phyloP scores from a whole-genome alignment of 306 rosid species.

The Nissolia schottii region DNA sequence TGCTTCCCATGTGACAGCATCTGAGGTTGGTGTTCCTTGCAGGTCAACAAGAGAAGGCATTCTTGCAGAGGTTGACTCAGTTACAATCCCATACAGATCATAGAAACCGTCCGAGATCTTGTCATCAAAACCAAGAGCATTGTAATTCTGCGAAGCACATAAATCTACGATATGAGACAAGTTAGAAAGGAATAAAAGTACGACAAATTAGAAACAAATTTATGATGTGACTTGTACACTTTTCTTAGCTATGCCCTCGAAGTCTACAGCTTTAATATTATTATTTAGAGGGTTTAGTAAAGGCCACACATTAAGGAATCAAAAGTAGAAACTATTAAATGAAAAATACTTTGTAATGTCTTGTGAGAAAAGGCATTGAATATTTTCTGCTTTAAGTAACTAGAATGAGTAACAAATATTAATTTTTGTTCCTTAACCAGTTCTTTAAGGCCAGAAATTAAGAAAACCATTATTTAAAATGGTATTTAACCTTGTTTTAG shows the following conservation, averaged over 20 bases:
- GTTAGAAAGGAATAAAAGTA: conserved; percentile 60
- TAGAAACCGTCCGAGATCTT: conserved; percentile 96
- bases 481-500: neutral
- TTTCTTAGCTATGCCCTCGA: neutral
- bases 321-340: too few relatives aligned
- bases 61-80: conserved; percentile 58
- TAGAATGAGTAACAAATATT: too few relatives aligned
- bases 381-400: too few relatives aligned
- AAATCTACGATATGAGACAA: conserved; percentile 96
- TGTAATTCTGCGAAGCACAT: conserved; percentile 98
- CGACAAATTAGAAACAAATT: conserved; percentile 26
- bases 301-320: too few relatives aligned
- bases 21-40: conserved; percentile 74
- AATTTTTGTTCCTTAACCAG: too few relatives aligned
- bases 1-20: conserved; percentile 85
- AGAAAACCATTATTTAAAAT: neutral
- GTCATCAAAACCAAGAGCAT: conserved; percentile 94
- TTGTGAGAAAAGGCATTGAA: too few relatives aligned
- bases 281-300: neutral
- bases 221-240: conserved; percentile 1
- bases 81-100: conserved; percentile 83
- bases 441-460: too few relatives aligned
- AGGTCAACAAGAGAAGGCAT: conserved; percentile 98
- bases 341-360: neutral
- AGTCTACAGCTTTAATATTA: neutral